Conservation (phyloP, 495 filamentous ascomycete genomes). For the Pseudomonodictys pantanalensis region DNA sequence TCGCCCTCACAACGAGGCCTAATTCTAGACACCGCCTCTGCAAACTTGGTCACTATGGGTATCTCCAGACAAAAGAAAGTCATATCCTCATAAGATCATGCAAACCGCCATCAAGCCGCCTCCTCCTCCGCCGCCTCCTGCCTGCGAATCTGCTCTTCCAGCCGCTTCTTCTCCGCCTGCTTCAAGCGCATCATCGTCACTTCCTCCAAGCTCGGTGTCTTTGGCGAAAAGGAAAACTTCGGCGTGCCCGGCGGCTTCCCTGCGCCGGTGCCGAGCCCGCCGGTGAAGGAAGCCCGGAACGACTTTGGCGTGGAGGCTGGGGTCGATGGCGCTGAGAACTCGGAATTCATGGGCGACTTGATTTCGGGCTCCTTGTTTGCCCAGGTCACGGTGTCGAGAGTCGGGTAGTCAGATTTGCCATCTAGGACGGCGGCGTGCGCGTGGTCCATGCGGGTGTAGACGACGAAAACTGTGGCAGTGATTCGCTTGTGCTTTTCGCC, state of each 20-base stretch:
- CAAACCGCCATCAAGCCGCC: background rate
- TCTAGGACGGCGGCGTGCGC: constrained; percentile 61
- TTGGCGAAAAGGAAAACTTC: constrained; percentile 35
- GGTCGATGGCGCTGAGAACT: constrained; percentile 31
- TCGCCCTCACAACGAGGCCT: too few relatives aligned
- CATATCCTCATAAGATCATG: constrained; percentile 1
- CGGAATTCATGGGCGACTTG: constrained; percentile 26
- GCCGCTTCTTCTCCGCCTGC: constrained; percentile 56
- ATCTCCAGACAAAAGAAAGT: too few relatives aligned
- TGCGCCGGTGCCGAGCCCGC: constrained; percentile 3
- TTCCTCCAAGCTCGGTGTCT: constrained; percentile 56
- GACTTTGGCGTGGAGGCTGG: constrained; percentile 19
- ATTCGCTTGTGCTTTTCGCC: constrained; percentile 55
- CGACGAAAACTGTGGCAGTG: constrained; percentile 53
- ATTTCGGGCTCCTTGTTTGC: constrained; percentile 48
- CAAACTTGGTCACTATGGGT: too few relatives aligned
- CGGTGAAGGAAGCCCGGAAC: constrained; percentile 27
- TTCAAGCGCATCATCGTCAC: constrained; percentile 60
- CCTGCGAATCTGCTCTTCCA: constrained; percentile 54
- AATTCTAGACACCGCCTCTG: too few relatives aligned
- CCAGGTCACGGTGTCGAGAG: constrained; percentile 58
- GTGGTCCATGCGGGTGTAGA: constrained; percentile 58
- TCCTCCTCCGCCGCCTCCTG: constrained; percentile 45
- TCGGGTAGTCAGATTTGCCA: constrained; percentile 46
- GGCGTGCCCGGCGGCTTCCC: constrained; percentile 14